These are phyloP conservation scores for Ministeria vibrans DNA, from an alignment of 78 protist genomes.

Conservation along the genomic window DNA sequence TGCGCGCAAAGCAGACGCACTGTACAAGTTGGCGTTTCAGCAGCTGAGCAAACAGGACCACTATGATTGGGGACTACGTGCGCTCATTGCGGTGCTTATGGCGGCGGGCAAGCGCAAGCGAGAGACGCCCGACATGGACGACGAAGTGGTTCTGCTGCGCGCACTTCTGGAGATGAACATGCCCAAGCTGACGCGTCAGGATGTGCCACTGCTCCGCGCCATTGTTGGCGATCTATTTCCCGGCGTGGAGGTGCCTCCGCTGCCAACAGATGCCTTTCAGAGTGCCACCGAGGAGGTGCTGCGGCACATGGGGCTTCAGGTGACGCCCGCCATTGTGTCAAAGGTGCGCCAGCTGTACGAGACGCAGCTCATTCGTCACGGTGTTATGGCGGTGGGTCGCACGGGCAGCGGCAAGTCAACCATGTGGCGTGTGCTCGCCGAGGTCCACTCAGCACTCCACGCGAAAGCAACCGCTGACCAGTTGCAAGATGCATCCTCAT, in stretches of 20 bases:
- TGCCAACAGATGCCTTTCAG: conserved; percentile 22
- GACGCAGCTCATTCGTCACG: conserved; percentile 76
- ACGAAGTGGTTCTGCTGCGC: conserved; percentile 45
- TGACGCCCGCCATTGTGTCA: not conserved
- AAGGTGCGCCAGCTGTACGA: conserved; percentile 70
- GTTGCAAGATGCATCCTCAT: no score
- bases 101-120: conserved; percentile 68
- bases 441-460: conserved; percentile 60
- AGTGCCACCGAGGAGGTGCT: conserved; percentile 25
- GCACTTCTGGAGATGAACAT: conserved; percentile 63
- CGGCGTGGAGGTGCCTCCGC: conserved; percentile 24
- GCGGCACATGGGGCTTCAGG: conserved; percentile 18
- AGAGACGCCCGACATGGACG: conserved; percentile 14
- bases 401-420: conserved; percentile 86
- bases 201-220: conserved; percentile 48
- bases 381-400: conserved; percentile 94
- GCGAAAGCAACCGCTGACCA: conserved; percentile 47
- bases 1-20: conserved; percentile 52
- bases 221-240: conserved; percentile 70
- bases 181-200: conserved; percentile 63
- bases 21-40: conserved; percentile 64
- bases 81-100: conserved; percentile 62
- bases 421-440: conserved; percentile 72
- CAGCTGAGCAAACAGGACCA: conserved; percentile 78
- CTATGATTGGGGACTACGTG: conserved; percentile 79